Evolutionary conservation across 768 basidiomycete genomes (phyloP).

Genomic region (Tylopilus sp.): DNA sequence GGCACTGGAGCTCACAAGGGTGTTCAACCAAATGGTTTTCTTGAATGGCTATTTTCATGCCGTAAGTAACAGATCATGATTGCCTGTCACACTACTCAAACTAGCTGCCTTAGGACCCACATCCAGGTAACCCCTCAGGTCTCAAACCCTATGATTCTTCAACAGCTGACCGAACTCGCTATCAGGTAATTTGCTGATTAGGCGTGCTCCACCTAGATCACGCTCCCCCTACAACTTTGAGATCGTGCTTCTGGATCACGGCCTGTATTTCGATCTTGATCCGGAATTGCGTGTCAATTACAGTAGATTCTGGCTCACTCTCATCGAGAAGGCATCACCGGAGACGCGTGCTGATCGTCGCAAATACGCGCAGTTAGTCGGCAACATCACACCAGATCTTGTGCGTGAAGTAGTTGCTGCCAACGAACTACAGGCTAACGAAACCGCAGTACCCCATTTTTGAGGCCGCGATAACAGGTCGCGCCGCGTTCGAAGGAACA

Average conservation of each 20-base stretch:
- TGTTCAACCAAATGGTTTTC: conserved; percentile 96
- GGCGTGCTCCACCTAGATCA: conserved; percentile 59
- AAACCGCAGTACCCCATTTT: conserved; percentile 79
- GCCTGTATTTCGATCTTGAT: conserved; percentile 89
- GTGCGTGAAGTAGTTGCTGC: conserved; percentile 40
- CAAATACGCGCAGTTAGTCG: conserved; percentile 87
- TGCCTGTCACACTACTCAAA: conserved; percentile 11
- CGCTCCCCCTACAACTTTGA: conserved; percentile 93
- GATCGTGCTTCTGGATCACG: conserved; percentile 92
- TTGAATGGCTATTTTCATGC: conserved; percentile 89
- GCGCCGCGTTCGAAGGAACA: conserved; percentile 68
- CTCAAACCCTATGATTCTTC: neutral
- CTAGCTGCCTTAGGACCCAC: conserved; percentile 62
- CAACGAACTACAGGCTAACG: neutral
- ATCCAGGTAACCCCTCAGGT: conserved; percentile 53
- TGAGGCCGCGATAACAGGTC: conserved; percentile 88
- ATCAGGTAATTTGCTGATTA: conserved; percentile 85
- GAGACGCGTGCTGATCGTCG: conserved; percentile 63
- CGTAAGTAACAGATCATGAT: conserved; percentile 40
- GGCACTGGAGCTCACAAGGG: conserved; percentile 81
- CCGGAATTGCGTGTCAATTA: conserved; percentile 77
- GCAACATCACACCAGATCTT: conserved; percentile 84
- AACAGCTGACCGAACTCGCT: neutral
- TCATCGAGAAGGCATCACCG: conserved; percentile 72
- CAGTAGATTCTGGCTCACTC: conserved; percentile 84